Conservation (phyloP, 257 asterid species). For the Solanum paucissectum region DNA sequence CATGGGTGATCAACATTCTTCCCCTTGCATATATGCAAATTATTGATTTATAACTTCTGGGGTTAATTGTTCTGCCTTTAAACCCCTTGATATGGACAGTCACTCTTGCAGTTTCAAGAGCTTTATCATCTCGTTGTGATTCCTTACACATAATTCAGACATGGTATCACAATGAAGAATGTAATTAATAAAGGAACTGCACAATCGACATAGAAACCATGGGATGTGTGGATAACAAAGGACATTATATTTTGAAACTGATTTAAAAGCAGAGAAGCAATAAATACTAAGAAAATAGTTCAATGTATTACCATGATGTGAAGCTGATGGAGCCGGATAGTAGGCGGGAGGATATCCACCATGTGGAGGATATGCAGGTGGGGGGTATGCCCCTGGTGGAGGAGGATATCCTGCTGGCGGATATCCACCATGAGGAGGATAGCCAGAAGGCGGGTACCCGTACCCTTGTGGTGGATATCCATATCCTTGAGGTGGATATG, state of each 20-base stretch:
- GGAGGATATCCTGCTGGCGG: conserved; percentile 36
- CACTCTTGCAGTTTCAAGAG: neutral
- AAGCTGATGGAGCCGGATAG: conserved; percentile 36
- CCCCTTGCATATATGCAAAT: neutral
- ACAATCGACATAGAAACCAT: neutral
- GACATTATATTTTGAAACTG: neutral
- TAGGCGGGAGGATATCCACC: conserved; percentile 41
- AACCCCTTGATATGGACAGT: neutral
- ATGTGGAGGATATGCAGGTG: conserved; percentile 37
- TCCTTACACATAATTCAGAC: neutral
- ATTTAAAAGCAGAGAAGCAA: neutral
- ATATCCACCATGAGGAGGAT: conserved; percentile 25
- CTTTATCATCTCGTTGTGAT: neutral
- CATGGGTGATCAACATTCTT: neutral
- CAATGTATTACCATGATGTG: conserved; percentile 38
- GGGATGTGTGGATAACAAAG: neutral
- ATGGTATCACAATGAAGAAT: neutral
- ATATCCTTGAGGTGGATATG: conserved; percentile 24
- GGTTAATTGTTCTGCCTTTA: neutral
- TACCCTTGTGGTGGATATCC: conserved; percentile 18
- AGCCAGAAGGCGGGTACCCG: conserved; percentile 25
- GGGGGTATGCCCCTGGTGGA: conserved; percentile 24
- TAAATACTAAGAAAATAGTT: neutral
- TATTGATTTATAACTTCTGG: neutral
- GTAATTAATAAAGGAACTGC: neutral